These are phyloP conservation scores for Metschnikowia santaceciliae DNA, from an alignment of 805 yeast genomes.

Conservation along the genomic window DNA sequence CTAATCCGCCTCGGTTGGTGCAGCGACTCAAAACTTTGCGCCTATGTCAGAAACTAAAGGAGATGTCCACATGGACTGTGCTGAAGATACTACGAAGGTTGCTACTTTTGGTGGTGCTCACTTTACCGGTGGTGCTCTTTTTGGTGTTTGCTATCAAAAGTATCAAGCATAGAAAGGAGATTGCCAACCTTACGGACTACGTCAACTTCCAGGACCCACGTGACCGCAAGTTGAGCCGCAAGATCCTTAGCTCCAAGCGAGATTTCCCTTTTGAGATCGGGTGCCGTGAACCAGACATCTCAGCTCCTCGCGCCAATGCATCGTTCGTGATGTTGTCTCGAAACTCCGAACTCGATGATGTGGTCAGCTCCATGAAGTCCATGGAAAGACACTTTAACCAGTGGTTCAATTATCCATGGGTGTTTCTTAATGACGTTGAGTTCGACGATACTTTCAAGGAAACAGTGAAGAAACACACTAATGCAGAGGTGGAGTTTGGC, in stretches of 20 bases:
- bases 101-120: background rate
- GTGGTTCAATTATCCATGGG: conserved; percentile 93
- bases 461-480: conserved; percentile 49
- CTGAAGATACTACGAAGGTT: background rate
- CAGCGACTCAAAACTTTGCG: background rate
- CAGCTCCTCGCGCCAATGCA: conserved; percentile 63
- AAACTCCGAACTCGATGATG: conserved; percentile 77
- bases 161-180: background rate
- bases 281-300: conserved; percentile 44
- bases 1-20: background rate
- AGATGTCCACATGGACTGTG: background rate
- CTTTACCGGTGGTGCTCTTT: background rate
- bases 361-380: conserved; percentile 63
- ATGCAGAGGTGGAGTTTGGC: conserved; percentile 71
- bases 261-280: conserved; percentile 52
- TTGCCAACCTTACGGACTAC: conserved; percentile 2
- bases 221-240: conserved; percentile 12
- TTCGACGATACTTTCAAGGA: conserved; percentile 62
- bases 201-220: conserved; percentile 11
- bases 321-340: conserved; percentile 81
- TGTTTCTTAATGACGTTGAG: conserved; percentile 77
- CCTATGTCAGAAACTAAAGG: conserved; percentile 6
- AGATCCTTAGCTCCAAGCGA: conserved; percentile 14
- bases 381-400: conserved; percentile 88
- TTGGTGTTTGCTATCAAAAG: background rate